A percentile compares a stretch with the other conserved stretches of the same genome.
Evolutionary conservation across 2,329 filamentous ascomycete species (phyloP).

Genomic region (Aureobasidium leucospermi): DNA sequence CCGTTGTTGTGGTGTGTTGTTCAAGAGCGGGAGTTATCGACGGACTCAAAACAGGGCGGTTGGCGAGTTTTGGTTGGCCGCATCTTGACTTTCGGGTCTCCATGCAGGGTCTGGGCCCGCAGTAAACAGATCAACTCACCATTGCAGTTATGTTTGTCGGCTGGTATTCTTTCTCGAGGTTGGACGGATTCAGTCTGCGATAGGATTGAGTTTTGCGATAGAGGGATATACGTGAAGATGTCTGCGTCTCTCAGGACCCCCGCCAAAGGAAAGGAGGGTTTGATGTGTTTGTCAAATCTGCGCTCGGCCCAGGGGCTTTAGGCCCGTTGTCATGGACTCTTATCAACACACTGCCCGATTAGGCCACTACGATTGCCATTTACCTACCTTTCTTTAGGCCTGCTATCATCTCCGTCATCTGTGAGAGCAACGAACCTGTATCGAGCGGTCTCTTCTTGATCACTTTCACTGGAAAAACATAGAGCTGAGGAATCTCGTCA

Average conservation of each 20-base stretch:
- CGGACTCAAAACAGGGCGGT: constrained; percentile 8
- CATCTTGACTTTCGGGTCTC: constrained; percentile 9
- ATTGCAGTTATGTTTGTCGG: neutral
- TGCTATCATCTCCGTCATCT: neutral
- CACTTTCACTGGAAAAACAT: too few relatives aligned
- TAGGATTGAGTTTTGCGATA: neutral
- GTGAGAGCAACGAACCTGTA: neutral
- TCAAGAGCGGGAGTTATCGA: neutral
- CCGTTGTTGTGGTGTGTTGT: constrained; percentile 11
- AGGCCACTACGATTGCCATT: neutral
- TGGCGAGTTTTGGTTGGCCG: constrained; percentile 12
- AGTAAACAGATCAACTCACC: constrained; percentile 12
- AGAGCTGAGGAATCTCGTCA: too few relatives aligned
- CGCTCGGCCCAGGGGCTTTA: constrained; percentile 7
- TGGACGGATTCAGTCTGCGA: neutral
- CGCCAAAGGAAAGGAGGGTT: constrained; percentile 9
- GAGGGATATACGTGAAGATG: neutral
- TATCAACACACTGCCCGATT: constrained; percentile 5
- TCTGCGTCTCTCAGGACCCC: neutral
- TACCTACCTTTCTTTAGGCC: neutral
- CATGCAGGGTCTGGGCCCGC: constrained; percentile 12
- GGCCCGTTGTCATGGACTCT: constrained; percentile 1
- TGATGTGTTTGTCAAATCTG: constrained; percentile 13
- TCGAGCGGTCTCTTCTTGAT: neutral
- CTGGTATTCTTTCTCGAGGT: neutral